Evolutionary conservation across 257 asterid genomes (phyloP), one percentile per base, ranked within the genome.

Genomic region (Nicotiana knightiana): DNA sequence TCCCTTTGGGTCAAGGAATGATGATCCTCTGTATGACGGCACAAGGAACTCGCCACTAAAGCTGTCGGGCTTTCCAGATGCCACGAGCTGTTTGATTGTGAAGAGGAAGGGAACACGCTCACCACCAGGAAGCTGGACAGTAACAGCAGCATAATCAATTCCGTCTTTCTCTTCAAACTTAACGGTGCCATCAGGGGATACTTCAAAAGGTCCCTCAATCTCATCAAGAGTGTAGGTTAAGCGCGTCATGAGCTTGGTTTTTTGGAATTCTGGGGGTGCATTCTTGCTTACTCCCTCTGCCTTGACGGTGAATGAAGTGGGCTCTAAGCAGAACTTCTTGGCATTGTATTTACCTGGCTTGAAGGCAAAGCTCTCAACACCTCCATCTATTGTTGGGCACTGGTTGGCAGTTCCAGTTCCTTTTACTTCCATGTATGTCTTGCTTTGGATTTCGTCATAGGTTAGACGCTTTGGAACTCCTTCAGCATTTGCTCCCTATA

Each of bases 1-100:
- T 7, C 99, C 99, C 93, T 96, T 96, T 26, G 99, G 99, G 97
- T 96, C 98, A 8, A 96, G 96, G 93, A 96, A 96, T 12, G 99
- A 94, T 1, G 99, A 94, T 0, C 98, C 99, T 83, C 99, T 86
- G 93, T 96, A 96, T 0, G 99, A 96, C 1, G 99, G 99, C 81
- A 96, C 98, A 0, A 96, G 92, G 84, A 90, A 96, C 0, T 90
- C 95, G 0, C 99, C 99, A 0, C 91, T 26, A 39, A 94, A 93
- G 86, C 85, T 81, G 8, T 92, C 95, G 0, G 98, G 97, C 24
- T 91, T 94, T 24, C 98, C 99, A 3, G 98, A 88, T 0, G 99
- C 99, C 26, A 92, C 98, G 1, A 96, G 93, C 82, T 94, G 97
- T 88, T 96, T 96, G 88, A 94, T 75, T n/a, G 97, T 93, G 88